Evolutionary conservation across 1,284 basidiomycete species (phyloP), one percentile per base, ranked within the genome.

Genomic region (Cerrena zonata): DNA sequence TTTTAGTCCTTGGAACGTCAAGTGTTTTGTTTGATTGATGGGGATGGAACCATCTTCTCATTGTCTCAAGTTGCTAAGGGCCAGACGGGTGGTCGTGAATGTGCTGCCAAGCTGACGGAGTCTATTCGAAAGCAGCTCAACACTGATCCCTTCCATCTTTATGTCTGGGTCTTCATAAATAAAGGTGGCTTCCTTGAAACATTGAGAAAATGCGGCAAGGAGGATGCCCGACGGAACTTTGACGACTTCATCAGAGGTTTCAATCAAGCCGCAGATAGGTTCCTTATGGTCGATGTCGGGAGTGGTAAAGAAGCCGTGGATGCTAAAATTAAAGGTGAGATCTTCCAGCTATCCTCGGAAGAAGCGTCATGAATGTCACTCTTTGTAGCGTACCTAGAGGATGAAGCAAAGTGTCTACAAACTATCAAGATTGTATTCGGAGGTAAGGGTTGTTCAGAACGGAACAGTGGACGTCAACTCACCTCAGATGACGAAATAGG

Each of bases 281-380:
- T 84, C 61, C 64, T 77, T 60, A 84, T 89, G 64, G 72, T 84
- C 46, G 86, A 90, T 63, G 84, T 86, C 47, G 86, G 86, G 22
- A 72, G 70, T 49, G 81, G 75, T 48, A 88, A 89, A 68, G 86
- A 89, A 66, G 82, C 79, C 2, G 79, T 80, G 24, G 84, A 87
- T 62, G 74, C 79, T 40, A 89, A 89, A 68, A 78, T 90, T 60
- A 81, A 80, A 72, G 81, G 86, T 84, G 55, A 25, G 62, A 50
- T 45, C 15, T 26, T 25, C 21, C 36, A 22, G 18, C 30, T 15
- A 21, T 34, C 25, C 10, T 25, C n/a, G 25, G 10, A 27, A 23
- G 24, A 34, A 15, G 13, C 23, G 51, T 34, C 27, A 52, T 13
- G 15, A 45, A 12, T 34, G 39, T 47, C 18, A 11, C 4, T 34